phyloP scores from a whole-genome alignment of 2,329 filamentous ascomycete species.

The Aspergillus sp. region DNA sequence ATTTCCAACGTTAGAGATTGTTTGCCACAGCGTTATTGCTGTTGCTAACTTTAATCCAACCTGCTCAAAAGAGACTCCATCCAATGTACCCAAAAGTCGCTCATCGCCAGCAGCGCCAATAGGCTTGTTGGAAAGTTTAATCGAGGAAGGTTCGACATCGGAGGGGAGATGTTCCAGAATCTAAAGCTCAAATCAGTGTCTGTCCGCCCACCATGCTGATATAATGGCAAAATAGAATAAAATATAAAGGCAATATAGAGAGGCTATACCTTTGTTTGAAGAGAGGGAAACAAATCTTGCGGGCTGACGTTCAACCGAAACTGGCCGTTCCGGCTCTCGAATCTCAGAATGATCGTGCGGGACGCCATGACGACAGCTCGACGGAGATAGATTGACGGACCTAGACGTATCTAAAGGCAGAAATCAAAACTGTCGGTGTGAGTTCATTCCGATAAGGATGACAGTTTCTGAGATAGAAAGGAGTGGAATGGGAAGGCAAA shows the following conservation, averaged over 20 bases:
- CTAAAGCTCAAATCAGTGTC: conserved; percentile 29
- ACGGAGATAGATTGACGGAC: neutral
- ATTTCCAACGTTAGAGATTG: conserved; percentile 20
- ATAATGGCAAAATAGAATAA: neutral
- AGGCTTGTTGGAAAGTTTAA: conserved; percentile 61
- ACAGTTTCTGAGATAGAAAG: neutral
- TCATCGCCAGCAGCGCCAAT: conserved; percentile 57
- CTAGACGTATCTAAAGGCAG: neutral
- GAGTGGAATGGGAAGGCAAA: neutral
- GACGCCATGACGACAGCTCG: conserved; percentile 33
- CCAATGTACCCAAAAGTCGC: conserved; percentile 51
- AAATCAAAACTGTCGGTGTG: neutral
- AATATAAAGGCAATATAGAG: neutral
- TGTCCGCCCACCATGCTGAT: neutral
- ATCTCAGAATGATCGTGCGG: conserved; percentile 73
- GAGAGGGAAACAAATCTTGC: conserved; percentile 66
- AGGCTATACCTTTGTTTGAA: conserved; percentile 47
- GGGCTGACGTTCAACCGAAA: conserved; percentile 78
- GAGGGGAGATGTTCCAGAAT: conserved; percentile 61
- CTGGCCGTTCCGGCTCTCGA: conserved; percentile 90
- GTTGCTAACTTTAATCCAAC: conserved; percentile 56
- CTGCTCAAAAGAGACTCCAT: conserved; percentile 55
- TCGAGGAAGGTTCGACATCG: conserved; percentile 53
- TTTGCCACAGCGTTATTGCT: neutral
- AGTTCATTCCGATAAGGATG: neutral